These are phyloP conservation scores for Ustilago esculenta DNA, from an alignment of 1,284 basidiomycete species.

Conservation along the genomic window DNA sequence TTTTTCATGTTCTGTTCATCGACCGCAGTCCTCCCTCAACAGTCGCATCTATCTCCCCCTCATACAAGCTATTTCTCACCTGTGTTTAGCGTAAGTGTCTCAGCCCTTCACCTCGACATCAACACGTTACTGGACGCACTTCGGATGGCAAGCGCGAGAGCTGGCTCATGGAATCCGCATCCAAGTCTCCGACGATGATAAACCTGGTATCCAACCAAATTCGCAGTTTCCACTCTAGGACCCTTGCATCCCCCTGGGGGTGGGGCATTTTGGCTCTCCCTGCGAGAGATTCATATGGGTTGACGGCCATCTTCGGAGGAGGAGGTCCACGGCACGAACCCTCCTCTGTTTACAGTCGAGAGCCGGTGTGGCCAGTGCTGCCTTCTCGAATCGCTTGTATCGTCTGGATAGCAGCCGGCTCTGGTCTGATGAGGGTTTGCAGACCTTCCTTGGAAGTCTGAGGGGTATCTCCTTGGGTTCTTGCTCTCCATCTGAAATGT, in stretches of 20 bases:
- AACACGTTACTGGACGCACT: neutral
- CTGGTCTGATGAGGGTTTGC: slow-evolving; percentile 66
- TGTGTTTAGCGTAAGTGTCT: slow-evolving; percentile 29
- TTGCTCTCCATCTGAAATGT: slow-evolving; percentile 11
- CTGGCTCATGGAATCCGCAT: no score
- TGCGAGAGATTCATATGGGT: slow-evolving; percentile 61
- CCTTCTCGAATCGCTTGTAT: slow-evolving; percentile 62
- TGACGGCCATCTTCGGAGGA: slow-evolving; percentile 56
- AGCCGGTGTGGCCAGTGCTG: slow-evolving; percentile 62
- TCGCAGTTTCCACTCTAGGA: slow-evolving; percentile 68
- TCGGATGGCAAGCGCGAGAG: neutral
- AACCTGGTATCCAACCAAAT: slow-evolving; percentile 67
- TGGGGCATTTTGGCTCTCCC: slow-evolving; percentile 64
- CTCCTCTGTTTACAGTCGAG: slow-evolving; percentile 59
- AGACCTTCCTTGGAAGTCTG: slow-evolving; percentile 68
- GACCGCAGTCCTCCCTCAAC: slow-evolving; percentile 12
- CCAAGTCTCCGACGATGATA: slow-evolving; percentile 64
- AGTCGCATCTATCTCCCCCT: slow-evolving; percentile 2
- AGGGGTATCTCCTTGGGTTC: slow-evolving; percentile 31
- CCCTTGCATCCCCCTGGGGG: slow-evolving; percentile 58
- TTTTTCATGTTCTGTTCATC: neutral
- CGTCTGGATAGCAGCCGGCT: slow-evolving; percentile 65
- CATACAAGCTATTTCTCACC: neutral
- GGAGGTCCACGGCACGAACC: slow-evolving; percentile 66
- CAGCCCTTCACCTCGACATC: neutral